Conservation (phyloP, 768 basidiomycete genomes). For the Panaeolus papilionaceus region DNA sequence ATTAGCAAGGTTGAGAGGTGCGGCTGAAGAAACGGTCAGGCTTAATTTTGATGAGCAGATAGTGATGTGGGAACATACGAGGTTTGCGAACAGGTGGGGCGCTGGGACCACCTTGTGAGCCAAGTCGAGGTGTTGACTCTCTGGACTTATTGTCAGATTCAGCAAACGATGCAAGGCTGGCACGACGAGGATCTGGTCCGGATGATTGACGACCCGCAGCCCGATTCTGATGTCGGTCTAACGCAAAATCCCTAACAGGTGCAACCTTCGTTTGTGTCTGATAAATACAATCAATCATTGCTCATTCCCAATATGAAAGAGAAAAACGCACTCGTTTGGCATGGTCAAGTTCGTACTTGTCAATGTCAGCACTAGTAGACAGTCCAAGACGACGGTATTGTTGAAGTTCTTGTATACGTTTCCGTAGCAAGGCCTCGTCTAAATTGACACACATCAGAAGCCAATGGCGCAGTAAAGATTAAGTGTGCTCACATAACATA, state of each 20-base stretch:
- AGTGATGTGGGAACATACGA: slow-evolving; percentile 39
- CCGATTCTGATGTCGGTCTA: slow-evolving; percentile 60
- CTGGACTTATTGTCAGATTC: slow-evolving; percentile 61
- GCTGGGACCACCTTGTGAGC: slow-evolving; percentile 39
- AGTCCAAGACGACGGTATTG: slow-evolving; percentile 88
- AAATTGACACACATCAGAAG: slow-evolving; percentile 17
- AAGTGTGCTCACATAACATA: slow-evolving; percentile 74
- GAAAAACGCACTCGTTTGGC: slow-evolving; percentile 66
- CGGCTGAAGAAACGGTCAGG: slow-evolving; percentile 37
- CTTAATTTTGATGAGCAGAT: not conserved
- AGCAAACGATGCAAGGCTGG: slow-evolving; percentile 47
- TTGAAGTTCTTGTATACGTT: slow-evolving; percentile 90
- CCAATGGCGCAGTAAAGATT: not conserved
- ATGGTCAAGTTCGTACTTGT: slow-evolving; percentile 83
- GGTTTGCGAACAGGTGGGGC: slow-evolving; percentile 47
- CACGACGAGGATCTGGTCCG: slow-evolving; percentile 59
- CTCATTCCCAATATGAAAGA: slow-evolving; percentile 14
- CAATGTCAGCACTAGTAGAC: slow-evolving; percentile 85
- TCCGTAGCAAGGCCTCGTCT: slow-evolving; percentile 91
- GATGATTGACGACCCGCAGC: slow-evolving; percentile 57
- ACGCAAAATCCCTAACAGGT: slow-evolving; percentile 56
- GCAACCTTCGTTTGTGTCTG: slow-evolving; percentile 71
- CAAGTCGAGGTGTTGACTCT: slow-evolving; percentile 65
- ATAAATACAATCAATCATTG: slow-evolving; percentile 15
- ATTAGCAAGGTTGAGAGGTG: slow-evolving; percentile 89